These are phyloP conservation scores for Globisporangium sylvaticum DNA, from an alignment of 352 stramenopile species.

Conservation along the genomic window DNA sequence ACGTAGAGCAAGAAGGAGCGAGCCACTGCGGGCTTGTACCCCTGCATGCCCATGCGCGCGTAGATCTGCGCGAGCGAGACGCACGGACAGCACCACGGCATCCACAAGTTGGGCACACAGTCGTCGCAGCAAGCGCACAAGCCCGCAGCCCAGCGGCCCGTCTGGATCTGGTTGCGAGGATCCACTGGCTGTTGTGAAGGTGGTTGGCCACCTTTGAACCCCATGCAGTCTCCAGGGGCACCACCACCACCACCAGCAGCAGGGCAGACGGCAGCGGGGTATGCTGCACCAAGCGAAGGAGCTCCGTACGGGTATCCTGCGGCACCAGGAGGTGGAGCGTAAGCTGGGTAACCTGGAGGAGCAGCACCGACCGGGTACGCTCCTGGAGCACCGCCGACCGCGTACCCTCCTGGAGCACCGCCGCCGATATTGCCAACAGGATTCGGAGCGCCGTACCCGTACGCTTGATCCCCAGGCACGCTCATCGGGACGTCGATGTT, in stretches of 20 bases:
- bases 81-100: constrained; percentile 26
- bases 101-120: constrained; percentile 24
- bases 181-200: neutral
- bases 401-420: neutral
- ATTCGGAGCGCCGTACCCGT: neutral
- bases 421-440: neutral
- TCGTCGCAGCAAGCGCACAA: constrained; percentile 27
- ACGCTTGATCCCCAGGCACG: neutral
- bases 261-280: neutral
- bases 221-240: neutral
- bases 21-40: constrained; percentile 8
- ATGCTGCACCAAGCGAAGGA: neutral
- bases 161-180: constrained; percentile 14
- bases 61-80: constrained; percentile 28
- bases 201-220: neutral
- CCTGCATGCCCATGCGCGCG: constrained; percentile 17
- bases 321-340: neutral
- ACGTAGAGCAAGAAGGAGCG: constrained; percentile 10
- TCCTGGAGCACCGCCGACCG: neutral
- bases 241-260: neutral
- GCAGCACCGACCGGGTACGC: neutral
- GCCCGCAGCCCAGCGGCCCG: constrained; percentile 12
- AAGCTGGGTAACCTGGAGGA: neutral
- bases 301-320: neutral
- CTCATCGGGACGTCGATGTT: neutral